phyloP scores from a whole-genome alignment of 164 flowering plant genomes.

The Platanus orientalis region DNA sequence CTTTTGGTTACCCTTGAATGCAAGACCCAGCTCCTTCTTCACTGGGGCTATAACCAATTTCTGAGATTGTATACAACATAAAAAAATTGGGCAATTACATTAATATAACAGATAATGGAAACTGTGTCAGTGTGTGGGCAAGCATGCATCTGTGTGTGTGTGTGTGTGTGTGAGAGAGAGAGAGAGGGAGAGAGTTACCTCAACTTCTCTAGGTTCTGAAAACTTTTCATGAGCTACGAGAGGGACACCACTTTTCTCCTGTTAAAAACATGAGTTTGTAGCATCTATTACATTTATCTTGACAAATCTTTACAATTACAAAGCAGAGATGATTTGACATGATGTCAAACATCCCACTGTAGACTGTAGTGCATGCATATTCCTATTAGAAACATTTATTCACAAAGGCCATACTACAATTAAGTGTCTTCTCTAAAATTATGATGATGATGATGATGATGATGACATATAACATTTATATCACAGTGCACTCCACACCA shows the following conservation, averaged over 20 bases:
- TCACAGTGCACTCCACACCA: no score
- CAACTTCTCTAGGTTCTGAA: constrained; percentile 55
- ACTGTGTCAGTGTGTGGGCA: not conserved
- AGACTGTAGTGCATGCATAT: not conserved
- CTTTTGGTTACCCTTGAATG: constrained; percentile 68
- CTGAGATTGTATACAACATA: constrained; percentile 23
- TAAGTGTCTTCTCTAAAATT: no score
- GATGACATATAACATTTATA: no score
- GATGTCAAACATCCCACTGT: not conserved
- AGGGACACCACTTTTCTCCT: constrained; percentile 66
- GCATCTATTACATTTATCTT: no score
- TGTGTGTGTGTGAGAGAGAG: not conserved
- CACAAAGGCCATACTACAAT: not conserved
- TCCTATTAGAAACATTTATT: not conserved
- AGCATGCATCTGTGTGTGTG: not conserved
- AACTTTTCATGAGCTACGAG: constrained; percentile 47
- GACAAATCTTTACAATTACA: no score
- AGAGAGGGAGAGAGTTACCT: constrained; percentile 32
- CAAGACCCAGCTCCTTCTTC: constrained; percentile 70
- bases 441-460: no score
- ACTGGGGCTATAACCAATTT: constrained; percentile 60
- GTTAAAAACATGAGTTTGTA: not conserved
- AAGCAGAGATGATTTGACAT: not conserved
- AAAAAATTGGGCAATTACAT: not conserved
- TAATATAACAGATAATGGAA: not conserved